phyloP scores from a whole-genome alignment of 2,329 filamentous ascomycete genomes.

The Coniochaeta hoffmannii region DNA sequence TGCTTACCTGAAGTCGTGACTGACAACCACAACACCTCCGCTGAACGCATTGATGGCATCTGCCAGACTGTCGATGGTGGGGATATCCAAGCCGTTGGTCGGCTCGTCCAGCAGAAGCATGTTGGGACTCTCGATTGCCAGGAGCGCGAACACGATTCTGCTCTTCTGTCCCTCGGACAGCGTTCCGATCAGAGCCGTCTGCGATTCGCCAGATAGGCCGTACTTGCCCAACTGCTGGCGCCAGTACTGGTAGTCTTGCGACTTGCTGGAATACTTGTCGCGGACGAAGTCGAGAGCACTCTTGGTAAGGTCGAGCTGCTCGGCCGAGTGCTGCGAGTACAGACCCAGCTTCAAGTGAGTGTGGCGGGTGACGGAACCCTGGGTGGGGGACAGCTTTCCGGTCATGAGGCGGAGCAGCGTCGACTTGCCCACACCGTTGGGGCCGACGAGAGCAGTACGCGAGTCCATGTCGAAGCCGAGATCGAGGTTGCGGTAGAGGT shows the following conservation, averaged over 20 bases:
- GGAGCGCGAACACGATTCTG: constrained; percentile 92
- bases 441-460: constrained; percentile 89
- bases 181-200: constrained; percentile 96
- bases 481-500: constrained; percentile 93
- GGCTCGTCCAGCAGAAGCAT: constrained; percentile 98
- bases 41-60: constrained; percentile 96
- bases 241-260: constrained; percentile 99
- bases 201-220: constrained; percentile 84
- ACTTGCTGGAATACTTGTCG: constrained; percentile 83
- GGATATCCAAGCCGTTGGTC: constrained; percentile 98
- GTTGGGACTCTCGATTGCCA: constrained; percentile 93
- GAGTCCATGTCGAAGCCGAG: constrained; percentile 99
- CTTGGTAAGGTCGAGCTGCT: constrained; percentile 97
- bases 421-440: constrained; percentile 98
- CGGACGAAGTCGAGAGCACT: constrained; percentile 95
- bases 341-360: constrained; percentile 97
- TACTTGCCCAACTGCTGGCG: constrained; percentile 94
- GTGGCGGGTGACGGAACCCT: constrained; percentile 78
- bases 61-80: constrained; percentile 93
- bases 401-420: constrained; percentile 95
- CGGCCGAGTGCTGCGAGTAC: constrained; percentile 97
- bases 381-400: constrained; percentile 80
- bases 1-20: constrained; percentile 97
- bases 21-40: constrained; percentile 95
- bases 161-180: constrained; percentile 96